Percentiles rank a stretch among this genome's conserved stretches.
These are phyloP conservation scores for Geotrichum siamense DNA, from an alignment of 1,139 yeast genomes.

Conservation along the genomic window DNA sequence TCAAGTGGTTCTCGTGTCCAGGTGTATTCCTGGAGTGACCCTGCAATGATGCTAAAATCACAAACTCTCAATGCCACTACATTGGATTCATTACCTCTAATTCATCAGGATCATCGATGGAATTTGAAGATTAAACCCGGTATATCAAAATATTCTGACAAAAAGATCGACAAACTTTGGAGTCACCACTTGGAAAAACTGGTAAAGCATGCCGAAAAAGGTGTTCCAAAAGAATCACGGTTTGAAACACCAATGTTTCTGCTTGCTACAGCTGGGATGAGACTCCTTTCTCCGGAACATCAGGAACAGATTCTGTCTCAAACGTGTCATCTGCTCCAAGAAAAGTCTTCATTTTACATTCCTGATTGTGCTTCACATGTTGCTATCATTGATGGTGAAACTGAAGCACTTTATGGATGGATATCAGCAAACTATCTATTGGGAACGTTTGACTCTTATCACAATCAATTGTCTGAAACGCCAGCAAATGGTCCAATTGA, in stretches of 20 bases:
- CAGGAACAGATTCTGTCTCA: slow-evolving; percentile 46
- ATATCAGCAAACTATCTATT: slow-evolving; percentile 60
- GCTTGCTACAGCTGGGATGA: slow-evolving; percentile 83
- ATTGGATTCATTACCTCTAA: slow-evolving; percentile 30
- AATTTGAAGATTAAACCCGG: slow-evolving; percentile 61
- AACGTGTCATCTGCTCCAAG: slow-evolving; percentile 47
- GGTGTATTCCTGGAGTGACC: slow-evolving; percentile 62
- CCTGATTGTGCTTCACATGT: slow-evolving; percentile 47
- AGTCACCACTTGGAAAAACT: slow-evolving; percentile 51
- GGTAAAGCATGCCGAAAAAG: slow-evolving; percentile 46
- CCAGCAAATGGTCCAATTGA: no score
- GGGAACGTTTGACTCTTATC: slow-evolving; percentile 40
- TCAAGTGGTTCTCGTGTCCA: slow-evolving; percentile 74
- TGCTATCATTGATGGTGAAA: slow-evolving; percentile 63
- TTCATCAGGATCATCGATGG: slow-evolving; percentile 45
- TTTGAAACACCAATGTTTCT: slow-evolving; percentile 66
- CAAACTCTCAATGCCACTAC: slow-evolving; percentile 12
- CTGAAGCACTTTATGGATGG: slow-evolving; percentile 80
- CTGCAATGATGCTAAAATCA: slow-evolving; percentile 14
- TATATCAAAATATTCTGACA: slow-evolving; percentile 46
- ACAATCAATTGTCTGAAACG: slow-evolving; percentile 1
- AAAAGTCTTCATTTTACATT: slow-evolving; percentile 49
- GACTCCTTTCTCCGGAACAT: slow-evolving; percentile 52
- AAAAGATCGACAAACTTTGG: slow-evolving; percentile 43
- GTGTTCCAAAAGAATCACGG: slow-evolving; percentile 61